Base-by-base conservation (phyloP, 2,329 filamentous ascomycete species). In the Phyllosticta paracitricarpa region DNA sequence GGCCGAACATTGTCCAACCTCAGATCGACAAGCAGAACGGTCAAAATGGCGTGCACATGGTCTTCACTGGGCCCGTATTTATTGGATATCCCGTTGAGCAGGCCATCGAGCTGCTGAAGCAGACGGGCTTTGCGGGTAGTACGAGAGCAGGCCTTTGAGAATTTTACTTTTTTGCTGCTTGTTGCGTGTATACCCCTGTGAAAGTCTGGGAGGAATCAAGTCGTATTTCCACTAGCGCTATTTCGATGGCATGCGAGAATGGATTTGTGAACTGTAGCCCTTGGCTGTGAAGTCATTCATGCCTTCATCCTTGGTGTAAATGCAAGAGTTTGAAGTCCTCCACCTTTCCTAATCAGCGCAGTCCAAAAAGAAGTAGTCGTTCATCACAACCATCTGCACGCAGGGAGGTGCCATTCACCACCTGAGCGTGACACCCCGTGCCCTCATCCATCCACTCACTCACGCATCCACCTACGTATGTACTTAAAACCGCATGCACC, bases 41-140 rank as follows among this genome's bases (percentile, higher is more conserved):
- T 40, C 64, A 69, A 2, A 68, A 65, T 51, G 55, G 68, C 9
- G 83, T 89, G 9, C 87, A 88, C 67, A 88, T 97, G 83, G 80
- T 95, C 0, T 96, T 97, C 70, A 96, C 89, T 8, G 93, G 93
- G 0, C 93, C 93, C 0, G 91, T 97, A 0, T 97, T 97, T 70
- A 90, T 97, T 68, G 93, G 93, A 0, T 97, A 96, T 61, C 69
- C 73, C 2, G 70, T 72, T 40, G 73, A 74, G 9, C 73, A 75
- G 61, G 64, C 74, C 30, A 68, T 70, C 53, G 64, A 65, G 6
- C 55, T 75, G 12, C 61, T 75, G 54, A 71, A 74, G 33, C 59
- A 61, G 54, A 61, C 53, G 19, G 54, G 54, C 1, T 22, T 61
- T n/a, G 59, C 40, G 52, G 52, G n/a, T 4, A 54, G 14, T 6